These are phyloP conservation scores for Podospora pseudocomata DNA, from an alignment of 495 filamentous ascomycete genomes.

Conservation along the genomic window DNA sequence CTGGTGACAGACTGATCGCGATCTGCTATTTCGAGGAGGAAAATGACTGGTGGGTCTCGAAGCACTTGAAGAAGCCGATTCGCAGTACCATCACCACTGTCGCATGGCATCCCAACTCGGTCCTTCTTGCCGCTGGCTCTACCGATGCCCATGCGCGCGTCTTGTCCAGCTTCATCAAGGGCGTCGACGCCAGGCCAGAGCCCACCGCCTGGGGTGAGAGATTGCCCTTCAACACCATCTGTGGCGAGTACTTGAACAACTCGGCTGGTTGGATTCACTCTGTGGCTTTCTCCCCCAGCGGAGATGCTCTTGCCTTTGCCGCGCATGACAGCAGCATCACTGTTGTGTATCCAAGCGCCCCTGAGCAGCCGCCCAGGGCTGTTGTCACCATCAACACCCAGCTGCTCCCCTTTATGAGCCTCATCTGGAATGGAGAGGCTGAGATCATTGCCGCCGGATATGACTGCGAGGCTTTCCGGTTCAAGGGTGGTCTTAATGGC, in stretches of 20 bases:
- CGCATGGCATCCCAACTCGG: constrained; percentile 95
- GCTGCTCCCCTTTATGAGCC: constrained; percentile 80
- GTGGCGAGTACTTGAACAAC: constrained; percentile 91
- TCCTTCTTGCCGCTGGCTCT: constrained; percentile 87
- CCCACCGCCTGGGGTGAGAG: constrained; percentile 91
- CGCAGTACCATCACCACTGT: constrained; percentile 92
- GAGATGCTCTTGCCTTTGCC: constrained; percentile 84
- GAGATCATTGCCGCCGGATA: constrained; percentile 96
- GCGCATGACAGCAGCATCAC: constrained; percentile 95
- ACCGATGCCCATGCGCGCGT: constrained; percentile 98
- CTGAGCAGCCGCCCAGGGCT: constrained; percentile 85
- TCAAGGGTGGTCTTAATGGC: constrained; percentile 74
- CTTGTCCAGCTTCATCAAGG: constrained; percentile 94
- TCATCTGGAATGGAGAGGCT: constrained; percentile 87
- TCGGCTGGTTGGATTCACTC: constrained; percentile 96
- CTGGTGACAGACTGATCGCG: constrained; percentile 91
- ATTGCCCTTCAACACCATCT: constrained; percentile 95
- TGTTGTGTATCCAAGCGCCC: constrained; percentile 88
- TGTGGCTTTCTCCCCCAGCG: constrained; percentile 85
- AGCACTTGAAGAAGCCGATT: constrained; percentile 97
- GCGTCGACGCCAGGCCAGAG: constrained; percentile 81
- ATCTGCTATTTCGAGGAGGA: constrained; percentile 98
- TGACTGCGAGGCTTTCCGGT: constrained; percentile 92
- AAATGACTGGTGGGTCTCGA: constrained; percentile 99
- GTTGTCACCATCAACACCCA: constrained; percentile 86